Base-by-base conservation (phyloP, 1,284 basidiomycete species). In the Abortiporus biennis region DNA sequence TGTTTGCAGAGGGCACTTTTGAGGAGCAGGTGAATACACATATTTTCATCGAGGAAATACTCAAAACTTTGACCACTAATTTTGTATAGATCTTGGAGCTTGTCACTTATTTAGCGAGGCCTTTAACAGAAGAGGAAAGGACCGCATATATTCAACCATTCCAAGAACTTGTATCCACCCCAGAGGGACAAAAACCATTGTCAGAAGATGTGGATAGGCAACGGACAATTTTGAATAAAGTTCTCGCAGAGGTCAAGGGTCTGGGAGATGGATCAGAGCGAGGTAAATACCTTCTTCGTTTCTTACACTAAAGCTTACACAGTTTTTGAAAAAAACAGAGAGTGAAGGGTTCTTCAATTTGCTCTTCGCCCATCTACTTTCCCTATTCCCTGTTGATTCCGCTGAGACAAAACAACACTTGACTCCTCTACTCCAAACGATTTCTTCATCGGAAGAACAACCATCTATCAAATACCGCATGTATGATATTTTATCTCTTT, bases 271-370 rank as follows among this genome's bases (percentile, higher is more conserved):
- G 87, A 31, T 68, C 74, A 16, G 85, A 88, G 47, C 77, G 75
- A 68, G 87, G 87, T 83, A 51, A 37, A 75, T 58, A 19, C 29
- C 46, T 36, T 36, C 17, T 38, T 34, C 29, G 45, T 6, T 33
- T 24, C 5, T 19, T 21, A 15, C n/a, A 17, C 16, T 43, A 5
- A 39, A 36, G 37, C 17, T 30, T 9, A 25, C 12, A 40, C 21
- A 15, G n/a, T 6, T 35, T 20, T 35, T 36, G 5, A 40, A 21
- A 31, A 38, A 2, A 40, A 24, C 57, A 90, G 87, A 90, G 64
- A 79, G 80, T 51, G 85, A 90, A 63, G 87, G 87, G n/a, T 90
- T 89, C 62, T 89, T 86, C 70, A 91, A 90, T 59, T 71, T 90
- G 22, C 56, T 90, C 31, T 82, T 76, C 54, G 74, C 85, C 2